phyloP scores from a whole-genome alignment of 2,329 filamentous ascomycete species.

The Chrysoporthe puriensis region DNA sequence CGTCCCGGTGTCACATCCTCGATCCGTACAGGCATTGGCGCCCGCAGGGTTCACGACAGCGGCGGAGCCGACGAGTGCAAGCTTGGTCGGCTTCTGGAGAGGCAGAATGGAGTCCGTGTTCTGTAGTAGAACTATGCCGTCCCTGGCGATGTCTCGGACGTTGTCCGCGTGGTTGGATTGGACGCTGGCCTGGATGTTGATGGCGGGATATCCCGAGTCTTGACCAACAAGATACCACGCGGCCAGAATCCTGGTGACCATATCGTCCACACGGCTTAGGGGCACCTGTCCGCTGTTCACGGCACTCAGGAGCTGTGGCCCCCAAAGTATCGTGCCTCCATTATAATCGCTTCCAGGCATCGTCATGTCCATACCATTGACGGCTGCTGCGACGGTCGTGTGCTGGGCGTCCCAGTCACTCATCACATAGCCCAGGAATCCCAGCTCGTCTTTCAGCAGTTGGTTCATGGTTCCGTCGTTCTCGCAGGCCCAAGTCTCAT shows the following conservation, averaged over 20 bases:
- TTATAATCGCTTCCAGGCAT: conserved; percentile 73
- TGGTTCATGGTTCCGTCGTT: conserved; percentile 64
- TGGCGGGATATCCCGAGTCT: conserved; percentile 52
- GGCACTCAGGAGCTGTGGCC: conserved; percentile 54
- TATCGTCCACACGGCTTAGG: conserved; percentile 66
- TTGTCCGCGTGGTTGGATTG: conserved; percentile 66
- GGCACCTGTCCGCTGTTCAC: conserved; percentile 62
- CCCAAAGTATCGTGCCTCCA: conserved; percentile 58
- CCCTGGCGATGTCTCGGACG: conserved; percentile 57
- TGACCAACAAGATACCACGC: conserved; percentile 64
- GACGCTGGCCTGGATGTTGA: conserved; percentile 58
- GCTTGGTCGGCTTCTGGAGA: conserved; percentile 54
- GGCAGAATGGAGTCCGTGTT: conserved; percentile 63
- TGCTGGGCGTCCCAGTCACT: conserved; percentile 79
- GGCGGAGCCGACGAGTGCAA: conserved; percentile 66
- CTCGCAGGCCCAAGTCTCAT: conserved; percentile 69
- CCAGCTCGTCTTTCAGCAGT: conserved; percentile 71
- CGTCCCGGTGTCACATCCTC: conserved; percentile 63
- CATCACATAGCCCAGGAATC: conserved; percentile 67
- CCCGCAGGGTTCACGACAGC: conserved; percentile 63
- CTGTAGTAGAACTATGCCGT: conserved; percentile 69
- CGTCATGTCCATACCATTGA: conserved; percentile 77
- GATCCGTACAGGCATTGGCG: conserved; percentile 65
- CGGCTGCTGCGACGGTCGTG: conserved; percentile 66
- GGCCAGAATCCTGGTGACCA: conserved; percentile 66